Base-by-base conservation (phyloP, 1,284 basidiomycete species). In the Pterulicium gracile region DNA sequence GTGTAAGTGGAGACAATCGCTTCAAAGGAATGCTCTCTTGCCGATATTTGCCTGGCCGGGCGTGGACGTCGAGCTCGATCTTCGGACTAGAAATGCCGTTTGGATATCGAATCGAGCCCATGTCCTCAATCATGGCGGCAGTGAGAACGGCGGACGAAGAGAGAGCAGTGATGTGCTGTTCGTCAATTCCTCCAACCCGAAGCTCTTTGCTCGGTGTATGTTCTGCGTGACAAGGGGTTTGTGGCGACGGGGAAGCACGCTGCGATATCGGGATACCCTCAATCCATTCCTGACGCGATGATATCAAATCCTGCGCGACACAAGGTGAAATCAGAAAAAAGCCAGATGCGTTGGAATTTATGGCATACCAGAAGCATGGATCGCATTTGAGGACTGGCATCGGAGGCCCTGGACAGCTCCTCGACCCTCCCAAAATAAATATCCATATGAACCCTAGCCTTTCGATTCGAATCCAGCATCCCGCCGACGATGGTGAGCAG, bases 351-450 rank as follows among this genome's bases (percentile, higher is more conserved):
- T n/a, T n/a, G n/a, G n/a, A n/a, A n/a, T n/a, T n/a, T n/a, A n/a
- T n/a, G 15, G 70, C 77, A 49, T 53, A 93, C 91, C 77, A 88
- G 77, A 49, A 98, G 75, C 92, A 97, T 97, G 69, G 90, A 97
- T 49, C 84, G 81, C 77, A 97, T 90, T 60, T 94, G 84, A 24
- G 90, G 81, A 49, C 79, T 81, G 53, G 96, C 79, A 47, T 82
- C 79, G 22, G 61, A 68, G 56, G 77, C 87, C 67, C 84, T 84
- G 42, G 76, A 69, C 52, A 96, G 72, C 58, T 86, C 80, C 59
- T 80, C 77, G 79, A 98, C 93, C 44, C 93, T 78, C 46, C 77
- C 72, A 69, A 98, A 96, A 73, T 97, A 96, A 39, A 94, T 81
- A 56, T 91, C 85, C 79, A 98, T 88, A 58, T 91, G 85, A 14